Conservation (phyloP, 1,284 basidiomycete species). For the Ustilago tritici region DNA sequence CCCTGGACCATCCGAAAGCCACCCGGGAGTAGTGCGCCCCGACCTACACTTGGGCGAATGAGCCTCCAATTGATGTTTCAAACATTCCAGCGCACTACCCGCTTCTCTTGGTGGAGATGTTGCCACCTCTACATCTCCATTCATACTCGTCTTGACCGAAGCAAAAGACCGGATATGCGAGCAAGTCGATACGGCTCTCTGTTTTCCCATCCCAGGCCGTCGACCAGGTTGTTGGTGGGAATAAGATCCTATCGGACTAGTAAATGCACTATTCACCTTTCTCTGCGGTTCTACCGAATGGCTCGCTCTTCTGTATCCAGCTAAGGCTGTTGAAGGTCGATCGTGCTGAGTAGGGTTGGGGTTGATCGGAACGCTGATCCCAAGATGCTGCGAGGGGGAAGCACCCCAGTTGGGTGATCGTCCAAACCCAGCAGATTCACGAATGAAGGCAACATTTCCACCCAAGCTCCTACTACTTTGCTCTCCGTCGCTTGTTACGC, state of each 20-base stretch:
- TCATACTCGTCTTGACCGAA: conserved; percentile 23
- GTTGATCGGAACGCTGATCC: conserved; percentile 25
- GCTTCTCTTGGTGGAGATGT: conserved; percentile 37
- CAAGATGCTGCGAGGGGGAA: conserved; percentile 3
- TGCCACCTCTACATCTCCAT: conserved; percentile 29
- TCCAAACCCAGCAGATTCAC: conserved; percentile 25
- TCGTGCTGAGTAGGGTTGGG: conserved; percentile 19
- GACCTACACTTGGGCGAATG: conserved; percentile 20
- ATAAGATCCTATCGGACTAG: conserved; percentile 40
- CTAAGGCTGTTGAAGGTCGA: neutral
- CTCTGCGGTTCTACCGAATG: conserved; percentile 29
- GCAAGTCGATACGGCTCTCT: conserved; percentile 32
- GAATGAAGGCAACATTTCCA: conserved; percentile 47
- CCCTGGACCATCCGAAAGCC: conserved; percentile 27
- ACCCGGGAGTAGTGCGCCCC: conserved; percentile 34
- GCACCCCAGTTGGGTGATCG: conserved; percentile 1
- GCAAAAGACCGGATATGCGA: conserved; percentile 25
- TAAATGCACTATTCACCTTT: conserved; percentile 12
- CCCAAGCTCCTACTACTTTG: conserved; percentile 28
- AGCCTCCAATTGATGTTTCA: conserved; percentile 34
- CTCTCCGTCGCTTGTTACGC: conserved; percentile 39
- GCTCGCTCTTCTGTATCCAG: conserved; percentile 23
- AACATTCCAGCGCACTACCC: conserved; percentile 15
- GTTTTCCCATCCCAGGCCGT: conserved; percentile 13
- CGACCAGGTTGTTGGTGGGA: conserved; percentile 9